phyloP scores from a whole-genome alignment of 495 filamentous ascomycete genomes.

The Penicillium psychrofluorescens region DNA sequence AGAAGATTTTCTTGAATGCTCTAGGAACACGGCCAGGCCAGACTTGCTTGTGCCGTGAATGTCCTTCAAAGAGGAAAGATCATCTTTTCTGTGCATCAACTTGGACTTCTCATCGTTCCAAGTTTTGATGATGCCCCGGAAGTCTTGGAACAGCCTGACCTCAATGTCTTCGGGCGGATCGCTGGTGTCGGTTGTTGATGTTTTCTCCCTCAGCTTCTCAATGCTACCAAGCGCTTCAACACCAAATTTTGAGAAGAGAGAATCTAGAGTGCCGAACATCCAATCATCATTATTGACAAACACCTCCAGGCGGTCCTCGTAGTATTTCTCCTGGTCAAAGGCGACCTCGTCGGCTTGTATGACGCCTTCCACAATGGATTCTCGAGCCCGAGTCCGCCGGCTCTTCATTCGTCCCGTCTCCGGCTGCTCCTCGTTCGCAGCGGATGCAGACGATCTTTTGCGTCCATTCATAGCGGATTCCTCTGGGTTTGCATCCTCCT shows the following conservation, averaged over 20 bases:
- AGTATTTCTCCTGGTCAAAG: conserved; percentile 62
- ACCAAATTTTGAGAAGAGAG: conserved; percentile 59
- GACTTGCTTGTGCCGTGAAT: conserved; percentile 42
- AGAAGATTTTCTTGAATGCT: conserved; percentile 61
- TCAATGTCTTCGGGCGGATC: conserved; percentile 13
- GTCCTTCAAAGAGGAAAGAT: conserved; percentile 38
- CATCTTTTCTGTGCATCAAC: conserved; percentile 48
- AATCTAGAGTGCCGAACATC: conserved; percentile 62
- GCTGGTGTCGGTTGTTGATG: conserved; percentile 10
- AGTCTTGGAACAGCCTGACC: conserved; percentile 38
- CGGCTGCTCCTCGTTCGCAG: conserved; percentile 39
- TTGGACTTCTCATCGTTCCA: conserved; percentile 58
- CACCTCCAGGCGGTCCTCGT: conserved; percentile 61
- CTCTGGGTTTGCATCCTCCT: conserved; percentile 17
- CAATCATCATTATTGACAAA: conserved; percentile 67
- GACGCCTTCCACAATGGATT: conserved; percentile 53
- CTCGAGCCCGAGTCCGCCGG: conserved; percentile 74
- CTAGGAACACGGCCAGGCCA: conserved; percentile 68
- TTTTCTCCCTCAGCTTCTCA: conserved; percentile 28
- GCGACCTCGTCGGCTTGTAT: conserved; percentile 42
- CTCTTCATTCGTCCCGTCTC: conserved; percentile 66
- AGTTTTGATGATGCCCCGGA: conserved; percentile 43
- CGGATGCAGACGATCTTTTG: conserved; percentile 45
- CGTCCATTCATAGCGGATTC: conserved; percentile 24
- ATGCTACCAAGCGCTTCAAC: conserved; percentile 45